Base-by-base conservation (phyloP, 2,329 filamentous ascomycete species). In the Plenodomus tracheiphilus region DNA sequence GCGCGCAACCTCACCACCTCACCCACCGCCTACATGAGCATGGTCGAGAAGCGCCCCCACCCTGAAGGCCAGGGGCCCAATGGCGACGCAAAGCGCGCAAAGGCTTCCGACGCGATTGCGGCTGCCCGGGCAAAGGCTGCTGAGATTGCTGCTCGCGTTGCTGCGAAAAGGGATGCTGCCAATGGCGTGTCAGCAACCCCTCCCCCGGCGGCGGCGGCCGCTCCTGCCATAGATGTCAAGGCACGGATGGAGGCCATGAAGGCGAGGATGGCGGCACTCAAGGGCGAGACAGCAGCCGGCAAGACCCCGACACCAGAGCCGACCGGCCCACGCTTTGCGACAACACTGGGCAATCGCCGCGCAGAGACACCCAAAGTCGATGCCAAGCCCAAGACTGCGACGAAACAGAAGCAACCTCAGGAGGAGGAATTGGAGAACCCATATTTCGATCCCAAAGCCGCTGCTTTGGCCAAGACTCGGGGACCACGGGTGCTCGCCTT, bases 401-500 rank as follows among this genome's bases (percentile, higher is more conserved):
- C 74, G 36, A 64, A 64, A 53, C 62, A 58, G 40, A 62, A 51
- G 35, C 64, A 58, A 44, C 56, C 58, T 43, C 80, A 80, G 64
- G 81, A 79, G 1, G 82, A 84, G 51, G 83, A 85, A 56, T 79
- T 79, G 17, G 82, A 80, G 63, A 96, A 96, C 59, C 91, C 92
- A 0, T 97, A 96, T 70, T 92, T 88, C 58, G 90, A 95, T 63
- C 80, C 87, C 7, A 86, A 77, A 56, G 73, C 85, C 11, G 84
- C 87, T 47, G 48, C 42, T n/a, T 46, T 51, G 39, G 79, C 80
- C 57, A 76, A 77, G 66, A 75, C 54, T 78, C 72, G 64, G 78
- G 81, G 32, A 82, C 83, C 90, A 10, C 85, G 89, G 51, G 85
- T 89, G 56, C 80, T 99, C 16, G 77, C 91, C 11, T 97, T 99